Percentiles rank a stretch among this genome's conserved stretches.
Conservation (phyloP, 2,329 filamentous ascomycete species). For the Fulvia fulva region DNA sequence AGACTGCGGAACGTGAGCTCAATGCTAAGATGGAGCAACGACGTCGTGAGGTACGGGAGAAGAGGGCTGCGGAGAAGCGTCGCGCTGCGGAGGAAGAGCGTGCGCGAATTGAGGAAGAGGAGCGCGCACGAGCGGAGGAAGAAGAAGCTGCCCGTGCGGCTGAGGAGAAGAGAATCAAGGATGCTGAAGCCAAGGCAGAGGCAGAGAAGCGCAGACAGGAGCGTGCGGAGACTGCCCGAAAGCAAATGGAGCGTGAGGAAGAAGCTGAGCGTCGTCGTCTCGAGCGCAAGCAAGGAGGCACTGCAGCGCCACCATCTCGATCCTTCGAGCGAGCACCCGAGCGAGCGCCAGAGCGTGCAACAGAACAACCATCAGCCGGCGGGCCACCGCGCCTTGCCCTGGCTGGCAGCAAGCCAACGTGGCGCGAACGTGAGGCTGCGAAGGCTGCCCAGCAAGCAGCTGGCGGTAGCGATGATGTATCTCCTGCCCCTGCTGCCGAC, state of each 20-base stretch:
- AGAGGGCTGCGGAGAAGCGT: constrained; percentile 73
- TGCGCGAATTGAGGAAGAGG: constrained; percentile 75
- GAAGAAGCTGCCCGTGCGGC: constrained; percentile 77
- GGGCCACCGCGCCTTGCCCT: constrained; percentile 62
- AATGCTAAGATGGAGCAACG: constrained; percentile 86
- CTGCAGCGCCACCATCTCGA: constrained; percentile 39
- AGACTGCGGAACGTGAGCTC: constrained; percentile 85
- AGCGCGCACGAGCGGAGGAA: constrained; percentile 74
- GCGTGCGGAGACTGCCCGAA: constrained; percentile 32
- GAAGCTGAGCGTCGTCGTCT: constrained; percentile 74
- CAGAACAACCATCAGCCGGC: constrained; percentile 48
- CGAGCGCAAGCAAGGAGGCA: constrained; percentile 53
- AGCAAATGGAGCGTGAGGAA: constrained; percentile 62
- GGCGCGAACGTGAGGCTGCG: constrained; percentile 68
- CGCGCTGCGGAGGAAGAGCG: constrained; percentile 83
- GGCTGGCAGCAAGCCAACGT: constrained; percentile 55
- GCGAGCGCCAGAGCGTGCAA: constrained; percentile 20
- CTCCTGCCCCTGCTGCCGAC: constrained; percentile 32
- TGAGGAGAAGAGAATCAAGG: constrained; percentile 63
- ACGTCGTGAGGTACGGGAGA: constrained; percentile 83
- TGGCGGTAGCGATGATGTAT: constrained; percentile 26
- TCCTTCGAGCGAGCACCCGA: constrained; percentile 26
- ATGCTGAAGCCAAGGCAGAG: constrained; percentile 59
- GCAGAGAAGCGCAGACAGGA: constrained; percentile 64
- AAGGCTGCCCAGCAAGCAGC: constrained; percentile 36